phyloP scores from a whole-genome alignment of 2,329 filamentous ascomycete species.

The Verticillium tricorpus region DNA sequence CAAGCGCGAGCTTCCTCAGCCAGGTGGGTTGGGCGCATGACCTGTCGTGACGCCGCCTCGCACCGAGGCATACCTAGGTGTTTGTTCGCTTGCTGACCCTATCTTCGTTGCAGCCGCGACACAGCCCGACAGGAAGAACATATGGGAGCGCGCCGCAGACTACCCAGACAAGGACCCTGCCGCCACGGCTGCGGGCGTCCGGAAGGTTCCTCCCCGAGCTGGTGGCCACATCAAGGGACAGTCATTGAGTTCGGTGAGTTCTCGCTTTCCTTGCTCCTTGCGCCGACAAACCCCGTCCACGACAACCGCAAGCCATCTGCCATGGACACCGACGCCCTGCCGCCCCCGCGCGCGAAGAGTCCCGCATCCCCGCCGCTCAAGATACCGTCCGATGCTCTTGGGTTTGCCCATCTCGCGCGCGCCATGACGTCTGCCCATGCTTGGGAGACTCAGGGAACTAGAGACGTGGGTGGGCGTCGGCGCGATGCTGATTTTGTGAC shows the following conservation, averaged over 20 bases:
- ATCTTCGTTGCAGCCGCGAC: conserved; percentile 42
- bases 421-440: not conserved
- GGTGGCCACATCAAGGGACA: conserved; percentile 2
- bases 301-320: not conserved
- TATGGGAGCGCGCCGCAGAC: conserved; percentile 51
- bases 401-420: not conserved
- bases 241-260: conserved; percentile 8
- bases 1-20: conserved; percentile 47
- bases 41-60: conserved; percentile 8
- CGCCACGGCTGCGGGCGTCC: conserved; percentile 19
- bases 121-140: conserved; percentile 56
- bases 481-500: not conserved
- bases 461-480: not conserved
- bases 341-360: not conserved
- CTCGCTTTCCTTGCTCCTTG: not conserved
- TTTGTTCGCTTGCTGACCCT: conserved; percentile 4
- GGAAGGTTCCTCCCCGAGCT: conserved; percentile 6
- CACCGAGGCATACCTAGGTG: not conserved
- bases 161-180: conserved; percentile 35
- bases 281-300: not conserved
- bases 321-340: not conserved
- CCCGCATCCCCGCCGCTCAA: too few relatives aligned
- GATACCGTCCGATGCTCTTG: not conserved
- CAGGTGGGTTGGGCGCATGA: conserved; percentile 34
- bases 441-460: not conserved